Conservation (phyloP, 164 flowering plant species). For the Vitis rupestris region DNA sequence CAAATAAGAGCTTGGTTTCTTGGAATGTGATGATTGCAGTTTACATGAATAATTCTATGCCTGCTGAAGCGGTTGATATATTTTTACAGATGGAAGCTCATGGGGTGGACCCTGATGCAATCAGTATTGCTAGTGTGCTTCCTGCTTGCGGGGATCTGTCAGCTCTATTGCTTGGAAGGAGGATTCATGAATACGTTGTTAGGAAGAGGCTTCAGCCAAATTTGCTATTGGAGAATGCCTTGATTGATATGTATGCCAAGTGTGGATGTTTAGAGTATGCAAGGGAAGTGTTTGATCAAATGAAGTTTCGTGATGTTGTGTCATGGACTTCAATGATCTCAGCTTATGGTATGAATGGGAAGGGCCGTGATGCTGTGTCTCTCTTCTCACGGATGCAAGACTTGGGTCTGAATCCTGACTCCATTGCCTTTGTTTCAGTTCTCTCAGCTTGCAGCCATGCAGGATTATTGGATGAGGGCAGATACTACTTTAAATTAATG, state of each 20-base stretch:
- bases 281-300: constrained; percentile 30
- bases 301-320: constrained; percentile 31
- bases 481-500: constrained; percentile 26
- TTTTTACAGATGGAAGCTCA: constrained; percentile 25
- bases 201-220: constrained; percentile 32
- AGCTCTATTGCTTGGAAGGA: constrained; percentile 29
- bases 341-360: constrained; percentile 32
- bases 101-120: constrained; percentile 30
- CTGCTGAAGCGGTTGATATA: constrained; percentile 30
- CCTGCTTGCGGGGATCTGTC: constrained; percentile 43
- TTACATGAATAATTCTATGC: constrained; percentile 37
- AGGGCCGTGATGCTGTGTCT: constrained; percentile 30
- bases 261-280: constrained; percentile 36
- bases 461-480: constrained; percentile 34
- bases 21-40: constrained; percentile 43
- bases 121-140: constrained; percentile 34
- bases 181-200: constrained; percentile 27
- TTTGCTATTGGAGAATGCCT: constrained; percentile 35
- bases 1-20: constrained; percentile 28
- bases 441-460: constrained; percentile 44
- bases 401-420: constrained; percentile 34
- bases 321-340: constrained; percentile 42
- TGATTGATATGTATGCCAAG: constrained; percentile 46
- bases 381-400: constrained; percentile 28
- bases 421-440: constrained; percentile 36